phyloP scores from a whole-genome alignment of 1,139 yeast genomes.

The Blastobotrys elegans region DNA sequence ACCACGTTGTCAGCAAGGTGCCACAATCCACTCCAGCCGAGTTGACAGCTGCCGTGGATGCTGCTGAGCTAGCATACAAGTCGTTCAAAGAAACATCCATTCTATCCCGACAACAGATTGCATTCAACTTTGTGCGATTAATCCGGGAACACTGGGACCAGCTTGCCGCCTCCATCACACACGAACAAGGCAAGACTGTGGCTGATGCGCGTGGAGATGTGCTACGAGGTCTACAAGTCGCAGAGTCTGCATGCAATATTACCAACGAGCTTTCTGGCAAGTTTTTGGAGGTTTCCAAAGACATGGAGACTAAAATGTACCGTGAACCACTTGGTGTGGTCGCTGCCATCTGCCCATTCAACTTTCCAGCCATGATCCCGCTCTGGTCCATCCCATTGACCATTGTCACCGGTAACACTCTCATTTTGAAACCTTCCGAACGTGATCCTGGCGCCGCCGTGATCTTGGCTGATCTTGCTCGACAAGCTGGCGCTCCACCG shows the following conservation, averaged over 20 bases:
- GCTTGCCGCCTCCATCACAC: slow-evolving; percentile 64
- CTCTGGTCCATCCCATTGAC: slow-evolving; percentile 76
- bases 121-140: slow-evolving; percentile 65
- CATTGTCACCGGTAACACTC: slow-evolving; percentile 73
- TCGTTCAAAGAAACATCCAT: slow-evolving; percentile 56
- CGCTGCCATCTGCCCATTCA: slow-evolving; percentile 70
- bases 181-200: slow-evolving; percentile 79
- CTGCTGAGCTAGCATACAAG: slow-evolving; percentile 60
- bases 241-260: slow-evolving; percentile 53
- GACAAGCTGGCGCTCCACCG: slow-evolving; percentile 73
- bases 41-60: slow-evolving; percentile 59
- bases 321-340: slow-evolving; percentile 61
- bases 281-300: slow-evolving; percentile 62
- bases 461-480: slow-evolving; percentile 68
- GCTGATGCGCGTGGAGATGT: slow-evolving; percentile 78
- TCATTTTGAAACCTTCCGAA: slow-evolving; percentile 73
- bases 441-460: slow-evolving; percentile 75
- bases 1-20: slow-evolving; percentile 58
- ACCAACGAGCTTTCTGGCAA: slow-evolving; percentile 63
- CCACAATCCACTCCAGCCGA: slow-evolving; percentile 71
- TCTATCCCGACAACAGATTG: slow-evolving; percentile 69
- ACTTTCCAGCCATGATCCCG: slow-evolving; percentile 85
- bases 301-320: slow-evolving; percentile 77
- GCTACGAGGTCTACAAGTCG: slow-evolving; percentile 74
- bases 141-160: slow-evolving; percentile 67